These are phyloP conservation scores for Neurospora sp. DNA, from an alignment of 495 filamentous ascomycete species.

Conservation along the genomic window DNA sequence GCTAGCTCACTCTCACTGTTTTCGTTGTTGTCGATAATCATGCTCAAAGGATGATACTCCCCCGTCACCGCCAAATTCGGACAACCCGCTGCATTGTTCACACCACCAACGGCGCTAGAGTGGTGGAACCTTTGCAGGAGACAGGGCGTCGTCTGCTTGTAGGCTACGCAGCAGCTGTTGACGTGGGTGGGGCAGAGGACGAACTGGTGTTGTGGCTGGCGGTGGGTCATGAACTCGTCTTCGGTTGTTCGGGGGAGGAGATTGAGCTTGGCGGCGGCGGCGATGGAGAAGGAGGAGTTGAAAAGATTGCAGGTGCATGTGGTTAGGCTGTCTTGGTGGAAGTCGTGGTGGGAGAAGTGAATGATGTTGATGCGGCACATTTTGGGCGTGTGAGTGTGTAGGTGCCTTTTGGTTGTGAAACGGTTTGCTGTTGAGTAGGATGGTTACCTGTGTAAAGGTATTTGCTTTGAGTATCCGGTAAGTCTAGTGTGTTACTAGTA, in stretches of 20 bases:
- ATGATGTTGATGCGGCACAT: not conserved
- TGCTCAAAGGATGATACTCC: not conserved
- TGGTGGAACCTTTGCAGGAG: not conserved
- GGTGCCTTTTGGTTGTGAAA: no score
- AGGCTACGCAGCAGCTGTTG: not conserved
- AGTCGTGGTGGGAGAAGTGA: not conserved
- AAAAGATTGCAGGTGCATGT: not conserved
- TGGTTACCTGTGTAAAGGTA: no score
- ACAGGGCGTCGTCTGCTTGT: not conserved
- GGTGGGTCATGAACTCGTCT: not conserved
- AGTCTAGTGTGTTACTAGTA: no score
- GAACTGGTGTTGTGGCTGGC: not conserved
- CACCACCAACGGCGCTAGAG: not conserved
- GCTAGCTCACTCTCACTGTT: no score
- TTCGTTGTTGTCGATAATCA: no score
- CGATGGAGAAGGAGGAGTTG: not conserved
- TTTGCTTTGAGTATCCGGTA: no score
- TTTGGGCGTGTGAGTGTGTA: not conserved
- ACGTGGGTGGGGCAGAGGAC: not conserved
- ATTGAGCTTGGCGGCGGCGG: not conserved
- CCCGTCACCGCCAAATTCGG: not conserved
- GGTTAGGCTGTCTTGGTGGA: no score
- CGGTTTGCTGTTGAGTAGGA: no score
- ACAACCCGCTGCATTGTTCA: not conserved
- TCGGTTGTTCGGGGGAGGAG: not conserved